Percentiles rank a stretch among this genome's conserved stretches.
These are phyloP conservation scores for Iris macrosiphon DNA, from an alignment of 106 monocot species.

Conservation along the genomic window DNA sequence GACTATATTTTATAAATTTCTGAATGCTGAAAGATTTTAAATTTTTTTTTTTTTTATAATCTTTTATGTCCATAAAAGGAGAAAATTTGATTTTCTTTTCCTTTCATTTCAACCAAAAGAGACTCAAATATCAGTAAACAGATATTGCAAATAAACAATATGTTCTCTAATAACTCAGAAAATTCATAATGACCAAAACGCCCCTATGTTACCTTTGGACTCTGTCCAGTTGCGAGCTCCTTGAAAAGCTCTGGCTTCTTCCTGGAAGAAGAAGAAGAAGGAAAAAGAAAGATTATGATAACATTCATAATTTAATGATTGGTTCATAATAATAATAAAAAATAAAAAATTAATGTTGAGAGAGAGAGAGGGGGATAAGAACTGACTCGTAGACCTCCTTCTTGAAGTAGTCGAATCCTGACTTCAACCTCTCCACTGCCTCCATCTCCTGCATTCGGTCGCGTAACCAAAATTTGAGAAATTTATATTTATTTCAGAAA, in stretches of 20 bases:
- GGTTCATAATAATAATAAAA: not conserved
- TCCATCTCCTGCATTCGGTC: conserved; percentile 26
- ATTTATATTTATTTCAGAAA: no score
- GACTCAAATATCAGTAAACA: no score
- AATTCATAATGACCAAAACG: not conserved
- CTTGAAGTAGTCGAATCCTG: conserved; percentile 64
- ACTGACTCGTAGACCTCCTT: conserved; percentile 53
- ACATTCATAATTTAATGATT: not conserved
- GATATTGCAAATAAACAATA: no score
- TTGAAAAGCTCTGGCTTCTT: conserved; percentile 61
- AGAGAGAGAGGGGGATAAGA: not conserved
- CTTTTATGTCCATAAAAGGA: no score
- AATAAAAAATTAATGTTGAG: not conserved
- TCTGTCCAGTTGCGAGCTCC: conserved; percentile 40
- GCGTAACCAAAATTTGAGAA: no score
- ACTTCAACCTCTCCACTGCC: conserved; percentile 31
- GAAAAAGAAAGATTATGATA: not conserved
- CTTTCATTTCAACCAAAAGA: no score
- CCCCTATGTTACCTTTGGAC: conserved; percentile 51
- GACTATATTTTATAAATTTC: no score
- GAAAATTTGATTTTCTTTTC: no score
- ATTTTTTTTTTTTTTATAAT: no score
- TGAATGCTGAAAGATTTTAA: no score
- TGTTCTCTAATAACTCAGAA: no score
- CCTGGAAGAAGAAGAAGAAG: conserved; percentile 20